These are phyloP conservation scores for Fusarium xylarioides DNA, from an alignment of 2,329 filamentous ascomycete species.

Conservation along the genomic window DNA sequence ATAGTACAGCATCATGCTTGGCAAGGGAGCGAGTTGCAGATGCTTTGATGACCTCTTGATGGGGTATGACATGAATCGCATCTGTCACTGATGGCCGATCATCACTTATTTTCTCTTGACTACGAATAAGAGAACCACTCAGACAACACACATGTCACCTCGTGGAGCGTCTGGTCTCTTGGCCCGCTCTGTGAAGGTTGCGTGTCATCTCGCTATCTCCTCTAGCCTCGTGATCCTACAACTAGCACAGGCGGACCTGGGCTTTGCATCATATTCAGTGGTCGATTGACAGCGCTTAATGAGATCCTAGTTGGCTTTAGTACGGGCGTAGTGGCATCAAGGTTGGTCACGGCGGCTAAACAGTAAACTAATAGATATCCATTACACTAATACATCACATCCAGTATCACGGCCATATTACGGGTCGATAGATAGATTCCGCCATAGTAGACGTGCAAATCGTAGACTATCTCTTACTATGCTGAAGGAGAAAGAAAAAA, in stretches of 20 bases:
- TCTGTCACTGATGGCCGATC: neutral
- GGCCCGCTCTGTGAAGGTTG: neutral
- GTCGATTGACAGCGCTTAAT: neutral
- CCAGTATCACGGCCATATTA: neutral
- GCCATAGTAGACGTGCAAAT: neutral
- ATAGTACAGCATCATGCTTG: neutral
- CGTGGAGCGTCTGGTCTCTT: neutral
- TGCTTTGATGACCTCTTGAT: neutral
- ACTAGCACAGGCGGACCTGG: neutral
- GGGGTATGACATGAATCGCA: neutral
- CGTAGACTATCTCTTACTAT: neutral
- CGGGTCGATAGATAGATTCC: neutral
- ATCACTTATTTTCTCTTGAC: neutral
- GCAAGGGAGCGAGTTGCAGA: neutral
- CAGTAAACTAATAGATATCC: neutral
- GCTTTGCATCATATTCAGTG: neutral
- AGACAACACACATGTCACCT: neutral
- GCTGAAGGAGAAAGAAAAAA: neutral
- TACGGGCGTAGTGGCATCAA: neutral
- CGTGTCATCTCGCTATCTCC: neutral
- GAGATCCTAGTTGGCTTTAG: constrained; percentile 1
- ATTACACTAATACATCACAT: neutral
- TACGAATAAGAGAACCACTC: neutral
- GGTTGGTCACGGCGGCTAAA: constrained; percentile 10
- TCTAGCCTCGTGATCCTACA: neutral